phyloP scores from a whole-genome alignment of 2,329 filamentous ascomycete genomes.

The Curvularia sp. region DNA sequence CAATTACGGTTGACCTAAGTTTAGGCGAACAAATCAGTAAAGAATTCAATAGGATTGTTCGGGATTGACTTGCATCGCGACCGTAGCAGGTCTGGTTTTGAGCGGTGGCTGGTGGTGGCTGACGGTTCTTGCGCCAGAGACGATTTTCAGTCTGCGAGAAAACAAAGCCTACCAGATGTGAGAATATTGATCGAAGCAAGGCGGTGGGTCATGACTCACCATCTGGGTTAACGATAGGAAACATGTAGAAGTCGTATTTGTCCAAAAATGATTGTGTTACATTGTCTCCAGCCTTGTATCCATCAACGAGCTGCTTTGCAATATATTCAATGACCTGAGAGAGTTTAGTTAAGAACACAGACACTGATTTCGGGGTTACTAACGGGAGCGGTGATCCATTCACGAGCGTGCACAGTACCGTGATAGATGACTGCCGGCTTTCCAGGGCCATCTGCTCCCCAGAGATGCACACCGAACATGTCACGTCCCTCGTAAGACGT shows the following conservation, averaged over 20 bases:
- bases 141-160: constrained; percentile 45
- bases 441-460: constrained; percentile 41
- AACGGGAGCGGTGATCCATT: constrained; percentile 55
- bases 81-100: constrained; percentile 43
- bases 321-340: constrained; percentile 38
- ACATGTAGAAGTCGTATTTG: constrained; percentile 45
- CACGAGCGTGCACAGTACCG: constrained; percentile 43
- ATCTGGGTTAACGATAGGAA: constrained; percentile 45
- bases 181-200: not conserved
- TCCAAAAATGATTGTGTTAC: constrained; percentile 44
- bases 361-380: not conserved
- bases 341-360: not conserved
- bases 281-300: constrained; percentile 38
- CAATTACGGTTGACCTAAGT: constrained; percentile 38
- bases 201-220: constrained; percentile 18
- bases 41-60: not conserved
- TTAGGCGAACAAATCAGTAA: not conserved
- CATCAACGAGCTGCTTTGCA: constrained; percentile 36
- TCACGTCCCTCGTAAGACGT: constrained; percentile 43
- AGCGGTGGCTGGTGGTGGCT: constrained; percentile 30
- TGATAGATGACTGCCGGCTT: constrained; percentile 45
- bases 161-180: constrained; percentile 36
- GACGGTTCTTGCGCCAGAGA: constrained; percentile 47
- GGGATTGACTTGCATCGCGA: constrained; percentile 33
- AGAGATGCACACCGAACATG: constrained; percentile 43